Percentiles rank a stretch among this genome's conserved stretches.
phyloP scores from a whole-genome alignment of 106 monocot species.

The Dendrobium catenatum region DNA sequence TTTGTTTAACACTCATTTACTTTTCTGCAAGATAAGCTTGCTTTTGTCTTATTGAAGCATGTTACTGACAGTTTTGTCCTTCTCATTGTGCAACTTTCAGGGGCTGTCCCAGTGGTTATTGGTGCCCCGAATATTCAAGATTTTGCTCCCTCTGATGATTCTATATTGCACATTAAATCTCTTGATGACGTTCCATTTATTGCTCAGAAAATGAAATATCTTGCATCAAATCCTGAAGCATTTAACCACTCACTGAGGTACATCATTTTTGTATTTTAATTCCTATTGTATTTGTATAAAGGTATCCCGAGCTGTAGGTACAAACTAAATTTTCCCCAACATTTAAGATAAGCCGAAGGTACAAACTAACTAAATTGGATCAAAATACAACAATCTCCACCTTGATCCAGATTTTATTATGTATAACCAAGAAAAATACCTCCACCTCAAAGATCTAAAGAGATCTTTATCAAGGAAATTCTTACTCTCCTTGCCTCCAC shows the following conservation, averaged over 20 bases:
- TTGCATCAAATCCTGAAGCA: conserved; percentile 65
- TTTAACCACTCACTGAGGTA: conserved; percentile 74
- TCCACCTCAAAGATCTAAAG: too few relatives aligned
- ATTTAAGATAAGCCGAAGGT: too few relatives aligned
- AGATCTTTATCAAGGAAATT: too few relatives aligned
- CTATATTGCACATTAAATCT: conserved; percentile 69
- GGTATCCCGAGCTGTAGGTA: not conserved
- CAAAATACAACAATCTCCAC: too few relatives aligned
- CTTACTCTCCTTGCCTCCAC: too few relatives aligned
- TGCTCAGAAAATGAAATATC: conserved; percentile 61
- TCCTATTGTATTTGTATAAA: not conserved
- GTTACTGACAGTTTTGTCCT: not conserved
- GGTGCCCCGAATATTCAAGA: conserved; percentile 94
- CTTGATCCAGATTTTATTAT: too few relatives aligned
- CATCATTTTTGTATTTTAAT: not conserved
- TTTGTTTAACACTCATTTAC: not conserved
- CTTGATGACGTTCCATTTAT: conserved; percentile 41
- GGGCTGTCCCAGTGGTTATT: conserved; percentile 78
- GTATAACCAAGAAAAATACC: too few relatives aligned
- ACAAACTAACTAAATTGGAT: too few relatives aligned
- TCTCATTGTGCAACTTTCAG: conserved; percentile 25
- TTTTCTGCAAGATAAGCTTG: not conserved
- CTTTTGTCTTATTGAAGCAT: not conserved
- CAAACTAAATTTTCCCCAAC: too few relatives aligned
- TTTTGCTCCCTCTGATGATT: conserved; percentile 64